These are phyloP conservation scores for Irpex sp. DNA, from an alignment of 1,284 basidiomycete species.

Conservation along the genomic window DNA sequence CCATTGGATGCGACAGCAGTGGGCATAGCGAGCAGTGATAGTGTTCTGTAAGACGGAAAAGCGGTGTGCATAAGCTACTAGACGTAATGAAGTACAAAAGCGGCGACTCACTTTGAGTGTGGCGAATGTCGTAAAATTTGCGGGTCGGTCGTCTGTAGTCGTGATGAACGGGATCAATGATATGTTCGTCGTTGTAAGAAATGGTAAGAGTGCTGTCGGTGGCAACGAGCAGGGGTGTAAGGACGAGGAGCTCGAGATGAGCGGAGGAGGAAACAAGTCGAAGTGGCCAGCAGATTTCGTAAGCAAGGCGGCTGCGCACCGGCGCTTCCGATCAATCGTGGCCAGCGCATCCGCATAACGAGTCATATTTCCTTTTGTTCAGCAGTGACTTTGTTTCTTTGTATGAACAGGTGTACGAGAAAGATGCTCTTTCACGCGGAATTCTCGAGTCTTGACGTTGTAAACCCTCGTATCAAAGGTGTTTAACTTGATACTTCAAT, in stretches of 20 bases:
- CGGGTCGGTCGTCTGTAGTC: not conserved
- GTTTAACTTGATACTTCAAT: no score
- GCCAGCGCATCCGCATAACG: not conserved
- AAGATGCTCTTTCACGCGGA: no score
- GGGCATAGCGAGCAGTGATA: not conserved
- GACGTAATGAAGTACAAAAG: not conserved
- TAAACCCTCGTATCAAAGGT: no score
- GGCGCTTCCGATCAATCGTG: conserved; percentile 1
- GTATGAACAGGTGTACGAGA: no score
- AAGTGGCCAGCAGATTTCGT: not conserved
- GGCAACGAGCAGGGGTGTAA: conserved; percentile 5
- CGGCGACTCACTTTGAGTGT: not conserved
- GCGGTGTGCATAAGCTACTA: not conserved
- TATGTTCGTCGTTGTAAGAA: not conserved
- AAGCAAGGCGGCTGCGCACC: conserved; percentile 3
- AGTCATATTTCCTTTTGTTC: not conserved
- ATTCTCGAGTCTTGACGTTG: no score
- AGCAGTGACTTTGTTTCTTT: no score
- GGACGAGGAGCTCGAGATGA: conserved; percentile 6
- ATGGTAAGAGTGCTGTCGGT: not conserved
- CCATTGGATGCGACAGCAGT: not conserved
- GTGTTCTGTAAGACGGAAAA: not conserved
- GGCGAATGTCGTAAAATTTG: not conserved
- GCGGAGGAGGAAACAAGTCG: not conserved
- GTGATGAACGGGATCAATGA: not conserved